Conservation (phyloP, 2,329 filamentous ascomycete genomes). For the Trichoderma gracile region DNA sequence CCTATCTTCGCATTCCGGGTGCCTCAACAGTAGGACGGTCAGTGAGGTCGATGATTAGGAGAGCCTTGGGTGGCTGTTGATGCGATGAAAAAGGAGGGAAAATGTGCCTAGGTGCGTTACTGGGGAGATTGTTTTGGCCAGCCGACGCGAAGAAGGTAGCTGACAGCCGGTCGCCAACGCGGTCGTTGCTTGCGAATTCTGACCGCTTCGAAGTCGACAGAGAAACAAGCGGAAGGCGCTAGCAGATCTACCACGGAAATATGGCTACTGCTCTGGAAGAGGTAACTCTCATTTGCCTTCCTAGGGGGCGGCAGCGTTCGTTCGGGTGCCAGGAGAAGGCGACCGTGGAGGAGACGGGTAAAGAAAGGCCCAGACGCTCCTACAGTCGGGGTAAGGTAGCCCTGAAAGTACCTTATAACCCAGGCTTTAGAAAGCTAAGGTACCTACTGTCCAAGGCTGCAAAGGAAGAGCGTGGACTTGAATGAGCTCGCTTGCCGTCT, state of each 20-base stretch:
- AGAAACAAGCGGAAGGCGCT: slow-evolving; percentile 15
- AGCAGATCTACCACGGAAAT: background rate
- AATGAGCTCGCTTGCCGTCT: background rate
- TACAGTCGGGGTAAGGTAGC: slow-evolving; percentile 12
- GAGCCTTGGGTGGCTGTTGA: background rate
- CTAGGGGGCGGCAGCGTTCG: background rate
- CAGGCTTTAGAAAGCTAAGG: slow-evolving; percentile 1
- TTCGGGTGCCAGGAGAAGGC: slow-evolving; percentile 13
- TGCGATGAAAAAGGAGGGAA: background rate
- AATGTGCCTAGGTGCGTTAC: background rate
- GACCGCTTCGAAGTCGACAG: background rate
- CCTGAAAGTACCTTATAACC: slow-evolving; percentile 16
- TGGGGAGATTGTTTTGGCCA: background rate
- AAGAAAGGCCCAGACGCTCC: slow-evolving; percentile 6
- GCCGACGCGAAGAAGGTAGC: background rate
- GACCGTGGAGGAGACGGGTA: background rate
- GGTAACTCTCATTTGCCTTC: background rate
- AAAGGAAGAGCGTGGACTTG: background rate
- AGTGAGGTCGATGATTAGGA: background rate
- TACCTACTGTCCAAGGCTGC: background rate
- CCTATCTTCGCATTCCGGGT: slow-evolving; percentile 10
- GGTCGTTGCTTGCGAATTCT: background rate
- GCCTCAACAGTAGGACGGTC: background rate
- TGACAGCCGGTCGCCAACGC: background rate
- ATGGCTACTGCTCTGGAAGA: background rate